phyloP scores from a whole-genome alignment of 2,329 filamentous ascomycete genomes.

The Arthrocladium fulminans region DNA sequence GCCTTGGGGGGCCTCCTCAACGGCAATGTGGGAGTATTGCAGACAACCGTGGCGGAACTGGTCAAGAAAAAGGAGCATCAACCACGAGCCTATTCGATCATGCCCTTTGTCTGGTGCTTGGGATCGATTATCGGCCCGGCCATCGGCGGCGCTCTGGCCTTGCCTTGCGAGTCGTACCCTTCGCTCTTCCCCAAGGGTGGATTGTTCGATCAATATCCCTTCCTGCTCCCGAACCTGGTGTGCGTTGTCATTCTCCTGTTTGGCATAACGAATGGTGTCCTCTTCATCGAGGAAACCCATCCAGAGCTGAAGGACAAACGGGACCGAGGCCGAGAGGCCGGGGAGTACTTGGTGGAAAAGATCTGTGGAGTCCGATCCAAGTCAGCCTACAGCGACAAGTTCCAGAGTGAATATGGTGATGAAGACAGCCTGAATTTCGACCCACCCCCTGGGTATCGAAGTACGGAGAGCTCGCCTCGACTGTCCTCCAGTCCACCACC shows the following conservation, averaged over 20 bases:
- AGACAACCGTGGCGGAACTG: conserved; percentile 90
- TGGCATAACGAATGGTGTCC: conserved; percentile 66
- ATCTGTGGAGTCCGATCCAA: background rate
- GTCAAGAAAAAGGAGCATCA: conserved; percentile 91
- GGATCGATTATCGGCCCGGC: conserved; percentile 91
- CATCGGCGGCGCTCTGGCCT: conserved; percentile 80
- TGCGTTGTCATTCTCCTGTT: conserved; percentile 69
- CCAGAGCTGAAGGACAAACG: conserved; percentile 65
- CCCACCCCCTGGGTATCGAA: conserved; percentile 59
- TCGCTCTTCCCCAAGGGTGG: conserved; percentile 60
- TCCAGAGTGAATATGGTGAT: background rate
- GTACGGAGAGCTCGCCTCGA: conserved; percentile 47
- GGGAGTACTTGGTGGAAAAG: conserved; percentile 54
- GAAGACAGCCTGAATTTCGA: conserved; percentile 41
- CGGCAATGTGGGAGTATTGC: conserved; percentile 26
- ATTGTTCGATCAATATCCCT: conserved; percentile 80
- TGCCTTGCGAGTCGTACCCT: conserved; percentile 77
- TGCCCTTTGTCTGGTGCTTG: conserved; percentile 97
- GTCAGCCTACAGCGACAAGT: background rate
- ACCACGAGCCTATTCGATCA: conserved; percentile 88
- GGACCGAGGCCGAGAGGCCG: conserved; percentile 68
- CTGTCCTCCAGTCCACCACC: conserved; percentile 30
- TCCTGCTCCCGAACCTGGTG: conserved; percentile 85
- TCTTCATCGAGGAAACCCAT: conserved; percentile 94
- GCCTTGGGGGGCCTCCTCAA: conserved; percentile 80